Percentiles rank a stretch among this genome's conserved stretches.
These are phyloP conservation scores for Rhynchosporium graminicola DNA, from an alignment of 2,329 filamentous ascomycete species.

Conservation along the genomic window DNA sequence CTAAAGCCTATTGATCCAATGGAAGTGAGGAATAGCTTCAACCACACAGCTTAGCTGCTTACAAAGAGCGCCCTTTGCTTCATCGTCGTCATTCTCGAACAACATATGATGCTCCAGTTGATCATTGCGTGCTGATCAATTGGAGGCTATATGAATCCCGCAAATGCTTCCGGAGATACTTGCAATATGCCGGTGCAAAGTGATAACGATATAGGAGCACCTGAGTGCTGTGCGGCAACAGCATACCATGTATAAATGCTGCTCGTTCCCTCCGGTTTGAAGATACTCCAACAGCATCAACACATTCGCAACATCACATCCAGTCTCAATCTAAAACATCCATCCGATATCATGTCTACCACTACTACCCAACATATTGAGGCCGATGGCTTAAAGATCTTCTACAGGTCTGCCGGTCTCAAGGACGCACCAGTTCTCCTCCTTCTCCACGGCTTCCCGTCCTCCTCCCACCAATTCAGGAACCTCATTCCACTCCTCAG, in stretches of 20 bases:
- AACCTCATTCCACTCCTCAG: conserved; percentile 48
- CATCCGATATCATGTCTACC: conserved; percentile 20
- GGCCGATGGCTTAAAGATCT: conserved; percentile 44
- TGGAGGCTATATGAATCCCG: background rate
- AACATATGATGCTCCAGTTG: background rate
- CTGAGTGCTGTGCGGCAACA: background rate
- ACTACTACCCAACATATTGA: conserved; percentile 29
- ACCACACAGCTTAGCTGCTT: background rate
- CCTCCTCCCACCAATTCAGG: conserved; percentile 48
- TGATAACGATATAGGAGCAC: background rate
- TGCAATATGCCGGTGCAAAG: background rate
- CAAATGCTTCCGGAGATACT: background rate
- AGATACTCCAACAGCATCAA: background rate
- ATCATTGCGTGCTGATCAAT: background rate
- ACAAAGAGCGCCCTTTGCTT: conserved; percentile 1
- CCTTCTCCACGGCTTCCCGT: conserved; percentile 50
- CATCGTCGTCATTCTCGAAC: conserved; percentile 4
- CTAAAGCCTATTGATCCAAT: conserved; percentile 1
- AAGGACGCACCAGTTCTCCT: conserved; percentile 43
- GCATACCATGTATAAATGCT: background rate
- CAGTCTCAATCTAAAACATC: background rate
- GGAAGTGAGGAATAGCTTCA: background rate
- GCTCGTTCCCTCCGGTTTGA: background rate
- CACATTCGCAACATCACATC: background rate
- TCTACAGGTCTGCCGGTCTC: conserved; percentile 45